Percentiles rank a stretch among this genome's conserved stretches.
Evolutionary conservation across 192 early-diverging fungal species (phyloP).

Genomic region (Cetraspora pellucida): DNA sequence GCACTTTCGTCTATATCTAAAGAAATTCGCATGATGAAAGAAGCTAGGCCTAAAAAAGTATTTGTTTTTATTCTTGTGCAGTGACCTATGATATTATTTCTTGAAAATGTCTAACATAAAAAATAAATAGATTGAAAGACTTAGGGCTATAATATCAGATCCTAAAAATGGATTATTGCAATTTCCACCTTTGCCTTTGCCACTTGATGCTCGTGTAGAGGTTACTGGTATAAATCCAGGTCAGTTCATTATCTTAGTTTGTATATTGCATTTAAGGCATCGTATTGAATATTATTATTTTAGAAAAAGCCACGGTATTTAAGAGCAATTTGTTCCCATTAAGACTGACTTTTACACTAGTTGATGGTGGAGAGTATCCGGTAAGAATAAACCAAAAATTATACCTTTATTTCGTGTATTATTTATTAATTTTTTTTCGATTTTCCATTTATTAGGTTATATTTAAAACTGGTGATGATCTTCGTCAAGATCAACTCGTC

Average conservation of each 20-base stretch:
- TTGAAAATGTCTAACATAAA: not conserved
- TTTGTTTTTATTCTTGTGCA: not conserved
- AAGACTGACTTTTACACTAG: constrained; percentile 79
- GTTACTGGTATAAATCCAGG: constrained; percentile 87
- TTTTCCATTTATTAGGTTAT: constrained; percentile 60
- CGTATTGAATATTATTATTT: not conserved
- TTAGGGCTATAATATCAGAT: constrained; percentile 77
- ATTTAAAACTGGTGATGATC: constrained; percentile 97
- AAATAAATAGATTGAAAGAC: constrained; percentile 73
- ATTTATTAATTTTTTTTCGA: no score
- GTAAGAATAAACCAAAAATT: constrained; percentile 38
- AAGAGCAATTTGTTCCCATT: constrained; percentile 90
- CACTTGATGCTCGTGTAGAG: constrained; percentile 86
- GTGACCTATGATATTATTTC: not conserved
- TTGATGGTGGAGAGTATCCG: constrained; percentile 87
- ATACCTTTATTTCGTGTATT: constrained; percentile 6
- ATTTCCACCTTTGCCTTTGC: constrained; percentile 84
- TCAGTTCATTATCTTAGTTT: constrained; percentile 26
- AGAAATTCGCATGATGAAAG: constrained; percentile 75
- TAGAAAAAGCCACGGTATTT: constrained; percentile 85
- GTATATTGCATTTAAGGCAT: not conserved
- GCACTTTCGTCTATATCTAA: constrained; percentile 74
- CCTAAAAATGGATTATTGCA: constrained; percentile 79
- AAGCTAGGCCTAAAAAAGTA: constrained; percentile 86
- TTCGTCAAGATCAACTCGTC: constrained; percentile 97